Base-by-base conservation (phyloP, 768 basidiomycete species). In the Boletus coccyginus region DNA sequence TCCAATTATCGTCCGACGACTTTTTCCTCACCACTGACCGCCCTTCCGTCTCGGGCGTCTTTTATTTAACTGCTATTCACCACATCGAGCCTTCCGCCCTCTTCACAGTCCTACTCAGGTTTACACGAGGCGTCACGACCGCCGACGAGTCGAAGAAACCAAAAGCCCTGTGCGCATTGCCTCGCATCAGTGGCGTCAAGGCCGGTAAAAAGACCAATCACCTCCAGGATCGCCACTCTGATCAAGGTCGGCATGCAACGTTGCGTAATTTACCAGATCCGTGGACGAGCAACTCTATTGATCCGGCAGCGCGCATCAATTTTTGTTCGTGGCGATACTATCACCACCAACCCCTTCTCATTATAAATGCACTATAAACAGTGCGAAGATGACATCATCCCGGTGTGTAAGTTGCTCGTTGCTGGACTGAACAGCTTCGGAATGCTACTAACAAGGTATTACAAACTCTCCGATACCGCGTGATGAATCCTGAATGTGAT, bases 91-190 rank as follows among this genome's bases (percentile, higher is more conserved):
- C 24, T 9, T 36, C 8, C 17, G 11, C 41, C 12, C 7, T 29
- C 33, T 35, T 13, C 13, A n/a, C n/a, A 58, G 69, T 71, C 39
- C 31, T 69, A 36, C 52, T 49, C 51, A 69, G 62, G 39, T 69
- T 55, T 57, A 71, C 62, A 46, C 59, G 41, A 19, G 63, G 62
- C 29, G 33, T 46, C 7, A 24, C 57, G 0, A 55, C 53, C 5
- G 51, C 48, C 14, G 64, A 59, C 19, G 48, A 21, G 21, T 17
- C 3, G 40, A 53, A 29, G 54, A 55, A 5, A 12, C 62, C 40
- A 56, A 39, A 31, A 27, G 29, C 35, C 24, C 27, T 63, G 9
- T 46, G 17, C 27, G 45, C 38, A 3, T 35, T 69, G 38, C 61
- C n/a, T 59, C 58, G 0, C 43, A 65, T 71, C 29, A 51, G 51